Percentiles rank a stretch among this genome's conserved stretches.
Conservation (phyloP, 805 yeast species). For the Ogataea methanolica region DNA sequence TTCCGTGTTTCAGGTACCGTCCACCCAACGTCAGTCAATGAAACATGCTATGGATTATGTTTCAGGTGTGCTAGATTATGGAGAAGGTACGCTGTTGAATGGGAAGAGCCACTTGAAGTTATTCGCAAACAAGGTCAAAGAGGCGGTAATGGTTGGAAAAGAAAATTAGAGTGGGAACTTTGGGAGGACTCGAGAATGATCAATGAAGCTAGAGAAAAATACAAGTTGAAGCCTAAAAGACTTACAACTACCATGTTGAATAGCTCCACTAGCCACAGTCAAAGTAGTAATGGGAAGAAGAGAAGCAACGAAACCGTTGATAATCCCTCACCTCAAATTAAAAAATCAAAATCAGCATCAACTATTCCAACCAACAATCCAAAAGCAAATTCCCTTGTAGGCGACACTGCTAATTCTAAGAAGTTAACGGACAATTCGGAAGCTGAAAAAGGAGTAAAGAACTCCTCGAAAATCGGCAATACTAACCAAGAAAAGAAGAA, state of each 20-base stretch:
- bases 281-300: neutral
- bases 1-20: conserved; percentile 62
- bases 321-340: neutral
- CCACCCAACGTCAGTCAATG: conserved; percentile 30
- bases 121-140: conserved; percentile 40
- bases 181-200: conserved; percentile 57
- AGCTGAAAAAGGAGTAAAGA: neutral
- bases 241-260: neutral
- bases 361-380: neutral
- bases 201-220: conserved; percentile 41
- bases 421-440: neutral
- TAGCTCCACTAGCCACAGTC: neutral
- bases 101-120: conserved; percentile 78
- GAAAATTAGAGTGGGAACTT: conserved; percentile 62
- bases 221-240: conserved; percentile 20
- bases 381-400: too few relatives aligned
- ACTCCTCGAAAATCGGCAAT: neutral
- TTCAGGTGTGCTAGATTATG: conserved; percentile 84
- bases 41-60: conserved; percentile 61
- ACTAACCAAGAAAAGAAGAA: neutral
- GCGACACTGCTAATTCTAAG: too few relatives aligned
- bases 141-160: conserved; percentile 52
- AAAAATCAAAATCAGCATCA: conserved; percentile 1
- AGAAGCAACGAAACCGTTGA: neutral
- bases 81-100: conserved; percentile 82